Base-by-base conservation (phyloP, 139 green algal genomes). In the Diplosphaera chodatii region DNA sequence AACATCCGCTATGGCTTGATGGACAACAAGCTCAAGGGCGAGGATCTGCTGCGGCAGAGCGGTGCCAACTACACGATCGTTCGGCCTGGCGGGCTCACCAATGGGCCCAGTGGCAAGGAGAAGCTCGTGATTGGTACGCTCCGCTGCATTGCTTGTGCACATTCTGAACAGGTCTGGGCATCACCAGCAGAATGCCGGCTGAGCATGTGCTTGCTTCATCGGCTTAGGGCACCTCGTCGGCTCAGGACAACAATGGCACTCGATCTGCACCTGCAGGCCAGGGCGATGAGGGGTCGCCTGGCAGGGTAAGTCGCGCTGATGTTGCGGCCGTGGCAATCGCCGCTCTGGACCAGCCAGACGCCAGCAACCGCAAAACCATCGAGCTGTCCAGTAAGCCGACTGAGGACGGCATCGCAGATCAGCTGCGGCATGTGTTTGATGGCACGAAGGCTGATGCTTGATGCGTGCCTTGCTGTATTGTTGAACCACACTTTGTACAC, bases 1-100 rank as follows among this genome's bases (percentile, higher is more conserved):
- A 93, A 89, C 83, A 80, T 92, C 18, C 76, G 83, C n/a, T 91
- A 71, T 70, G 68, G 69, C 21, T 70, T 93, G 70, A 93, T 93
- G 88, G 86, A 93, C 75, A 55, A 79, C 63, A 93, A 93, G 72
- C 88, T 82, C 63, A 74, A 78, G 48, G 84, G 84, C 81, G 88
- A 93, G 73, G 80, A 87, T 23, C 29, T 66, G 0, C 77, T 93
- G 40, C 77, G 84, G 0, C 28, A 63, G 13, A 85, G 77, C 69
- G 84, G 86, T 1, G 66, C 88, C 18, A 56, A 69, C 0, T 92
- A 89, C 75, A 92, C 87, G 0, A 48, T 92, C 1, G 75, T 92
- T 5, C 74, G 84, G 4, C 85, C 87, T 0, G 86, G 80, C 0
- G 80, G 78, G 0, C 77, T 92, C 16, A 80, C 62, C 32, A 75